These are phyloP conservation scores for Fusarium equiseti DNA, from an alignment of 2,329 filamentous ascomycete species.

Conservation along the genomic window DNA sequence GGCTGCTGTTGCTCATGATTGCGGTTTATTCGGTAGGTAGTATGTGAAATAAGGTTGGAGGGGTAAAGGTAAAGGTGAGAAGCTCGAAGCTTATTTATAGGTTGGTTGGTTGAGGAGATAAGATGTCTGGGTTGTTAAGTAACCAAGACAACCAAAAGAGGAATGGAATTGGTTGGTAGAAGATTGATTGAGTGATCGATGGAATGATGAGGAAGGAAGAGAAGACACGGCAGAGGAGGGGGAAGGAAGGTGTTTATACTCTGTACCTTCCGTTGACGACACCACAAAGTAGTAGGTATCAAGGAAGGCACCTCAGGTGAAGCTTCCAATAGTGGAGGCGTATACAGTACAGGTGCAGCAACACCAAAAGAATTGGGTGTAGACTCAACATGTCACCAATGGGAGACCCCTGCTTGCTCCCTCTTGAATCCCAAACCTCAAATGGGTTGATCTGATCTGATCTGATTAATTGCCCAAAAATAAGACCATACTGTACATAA, in stretches of 20 bases:
- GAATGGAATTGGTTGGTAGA: conserved; percentile 35
- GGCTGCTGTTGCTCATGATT: conserved; percentile 45
- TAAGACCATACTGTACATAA: conserved; percentile 35
- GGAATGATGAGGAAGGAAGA: conserved; percentile 37
- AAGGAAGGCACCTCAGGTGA: conserved; percentile 2
- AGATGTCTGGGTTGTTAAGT: conserved; percentile 29
- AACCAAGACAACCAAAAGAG: conserved; percentile 40
- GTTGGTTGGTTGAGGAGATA: conserved; percentile 1
- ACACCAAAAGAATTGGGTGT: conserved; percentile 17
- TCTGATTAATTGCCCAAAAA: conserved; percentile 38
- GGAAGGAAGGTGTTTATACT: conserved; percentile 43
- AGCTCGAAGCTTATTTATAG: conserved; percentile 27
- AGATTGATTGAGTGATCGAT: conserved; percentile 30
- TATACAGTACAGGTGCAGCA: background rate
- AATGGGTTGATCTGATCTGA: conserved; percentile 40
- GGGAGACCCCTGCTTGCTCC: conserved; percentile 4
- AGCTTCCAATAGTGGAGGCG: conserved; percentile 9
- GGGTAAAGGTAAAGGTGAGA: conserved; percentile 8
- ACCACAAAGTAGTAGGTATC: conserved; percentile 1
- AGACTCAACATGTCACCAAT: conserved; percentile 14
- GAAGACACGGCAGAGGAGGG: conserved; percentile 33
- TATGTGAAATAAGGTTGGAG: conserved; percentile 17
- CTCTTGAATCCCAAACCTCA: conserved; percentile 17
- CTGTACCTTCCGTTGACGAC: conserved; percentile 23
- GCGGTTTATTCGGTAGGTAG: conserved; percentile 7